A percentile compares a stretch with the other conserved stretches of the same genome.
Conservation (phyloP, 2,329 filamentous ascomycete species). For the Cercospora sp. region DNA sequence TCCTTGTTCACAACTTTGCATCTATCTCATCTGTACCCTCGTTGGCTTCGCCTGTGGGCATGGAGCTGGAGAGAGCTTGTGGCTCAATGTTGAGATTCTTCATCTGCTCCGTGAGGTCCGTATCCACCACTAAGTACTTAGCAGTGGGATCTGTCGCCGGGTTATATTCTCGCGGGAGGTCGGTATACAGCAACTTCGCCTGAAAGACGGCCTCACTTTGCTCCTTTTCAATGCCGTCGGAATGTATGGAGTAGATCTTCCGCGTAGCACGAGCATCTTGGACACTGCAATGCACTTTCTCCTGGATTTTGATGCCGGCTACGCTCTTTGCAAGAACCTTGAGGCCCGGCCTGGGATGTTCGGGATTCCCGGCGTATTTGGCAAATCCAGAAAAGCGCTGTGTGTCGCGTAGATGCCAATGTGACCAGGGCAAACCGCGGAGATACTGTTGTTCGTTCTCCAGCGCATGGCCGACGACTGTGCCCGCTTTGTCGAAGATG, state of each 20-base stretch:
- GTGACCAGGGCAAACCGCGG: not conserved
- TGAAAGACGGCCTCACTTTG: not conserved
- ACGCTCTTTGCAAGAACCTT: not conserved
- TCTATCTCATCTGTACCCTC: not conserved
- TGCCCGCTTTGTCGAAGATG: not conserved
- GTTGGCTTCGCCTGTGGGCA: not conserved
- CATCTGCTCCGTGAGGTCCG: not conserved
- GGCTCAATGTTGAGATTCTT: not conserved
- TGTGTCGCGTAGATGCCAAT: not conserved
- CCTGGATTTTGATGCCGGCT: not conserved
- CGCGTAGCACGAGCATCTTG: not conserved
- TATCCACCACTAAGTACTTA: not conserved
- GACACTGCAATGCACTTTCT: not conserved
- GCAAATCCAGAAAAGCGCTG: not conserved
- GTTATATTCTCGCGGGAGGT: not conserved
- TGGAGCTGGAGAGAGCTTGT: not conserved
- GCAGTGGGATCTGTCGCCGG: not conserved
- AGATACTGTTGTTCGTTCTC: not conserved
- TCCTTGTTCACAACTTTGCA: not conserved
- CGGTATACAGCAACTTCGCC: not conserved
- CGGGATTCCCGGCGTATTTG: not conserved
- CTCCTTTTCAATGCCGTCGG: not conserved
- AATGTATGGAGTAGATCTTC: not conserved
- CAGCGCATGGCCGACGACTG: not conserved
- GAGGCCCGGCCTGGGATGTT: not conserved